phyloP scores from a whole-genome alignment of 345 rosid species.

The Combretum micranthum region DNA sequence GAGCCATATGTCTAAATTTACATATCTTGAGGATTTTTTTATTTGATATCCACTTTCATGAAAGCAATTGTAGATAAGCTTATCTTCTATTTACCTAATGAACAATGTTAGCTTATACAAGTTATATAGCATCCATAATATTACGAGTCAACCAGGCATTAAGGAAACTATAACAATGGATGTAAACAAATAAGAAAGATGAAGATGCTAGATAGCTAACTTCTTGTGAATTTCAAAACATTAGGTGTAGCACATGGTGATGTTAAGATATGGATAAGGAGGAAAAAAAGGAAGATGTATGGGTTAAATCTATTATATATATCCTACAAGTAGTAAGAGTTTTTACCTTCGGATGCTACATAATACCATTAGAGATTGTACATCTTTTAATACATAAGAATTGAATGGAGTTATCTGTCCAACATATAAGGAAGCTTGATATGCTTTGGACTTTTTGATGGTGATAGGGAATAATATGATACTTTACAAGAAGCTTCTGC shows the following conservation, averaged over 20 bases:
- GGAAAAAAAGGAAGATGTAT: not conserved
- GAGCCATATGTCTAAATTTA: too few species aligned
- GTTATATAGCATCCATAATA: not conserved
- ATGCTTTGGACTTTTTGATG: slow-evolving; percentile 2
- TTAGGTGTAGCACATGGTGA: not conserved
- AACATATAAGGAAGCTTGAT: slow-evolving; percentile 7
- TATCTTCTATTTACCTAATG: not conserved
- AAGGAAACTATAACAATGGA: too few species aligned
- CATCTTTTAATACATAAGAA: slow-evolving; percentile 2
- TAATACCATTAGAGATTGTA: not conserved
- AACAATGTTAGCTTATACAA: not conserved
- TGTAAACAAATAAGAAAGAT: not conserved
- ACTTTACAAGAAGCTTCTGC: slow-evolving; percentile 1
- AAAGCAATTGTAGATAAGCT: not conserved
- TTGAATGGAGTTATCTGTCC: not conserved
- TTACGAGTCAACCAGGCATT: not conserved
- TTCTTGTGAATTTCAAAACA: slow-evolving; percentile 2
- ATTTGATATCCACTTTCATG: slow-evolving; percentile 2
- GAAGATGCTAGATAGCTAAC: not conserved
- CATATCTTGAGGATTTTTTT: slow-evolving; percentile 14
- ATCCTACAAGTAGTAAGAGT: not conserved
- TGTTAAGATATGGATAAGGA: not conserved
- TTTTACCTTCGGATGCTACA: slow-evolving; percentile 5
- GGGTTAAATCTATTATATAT: slow-evolving; percentile 3
- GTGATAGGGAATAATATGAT: slow-evolving; percentile 10